Conservation (phyloP, 2,329 filamentous ascomycete genomes). For the Sphaerostilbella broomeana region DNA sequence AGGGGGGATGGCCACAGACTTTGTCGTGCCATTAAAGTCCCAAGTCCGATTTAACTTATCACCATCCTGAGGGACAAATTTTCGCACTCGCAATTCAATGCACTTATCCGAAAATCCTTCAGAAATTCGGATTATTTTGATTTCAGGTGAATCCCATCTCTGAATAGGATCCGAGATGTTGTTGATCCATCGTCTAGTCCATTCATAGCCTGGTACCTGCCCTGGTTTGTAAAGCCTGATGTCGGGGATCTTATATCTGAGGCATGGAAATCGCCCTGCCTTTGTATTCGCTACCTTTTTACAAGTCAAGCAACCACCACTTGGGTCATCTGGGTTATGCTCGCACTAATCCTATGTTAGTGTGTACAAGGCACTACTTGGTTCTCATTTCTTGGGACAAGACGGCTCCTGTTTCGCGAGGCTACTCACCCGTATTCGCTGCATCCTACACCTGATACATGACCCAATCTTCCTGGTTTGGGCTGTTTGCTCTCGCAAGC, state of each 20-base stretch:
- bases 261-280: slow-evolving; percentile 48
- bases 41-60: slow-evolving; percentile 51
- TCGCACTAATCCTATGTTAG: slow-evolving; percentile 40
- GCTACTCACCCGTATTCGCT: slow-evolving; percentile 51
- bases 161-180: slow-evolving; percentile 49
- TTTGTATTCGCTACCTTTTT: slow-evolving; percentile 44
- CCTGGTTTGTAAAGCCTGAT: slow-evolving; percentile 52
- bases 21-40: slow-evolving; percentile 40
- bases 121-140: slow-evolving; percentile 43
- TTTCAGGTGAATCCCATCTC: slow-evolving; percentile 48
- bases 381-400: background rate
- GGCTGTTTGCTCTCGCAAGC: slow-evolving; percentile 47
- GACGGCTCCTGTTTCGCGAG: background rate
- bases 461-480: slow-evolving; percentile 51
- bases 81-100: slow-evolving; percentile 45
- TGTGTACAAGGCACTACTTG: background rate
- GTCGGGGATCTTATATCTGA: slow-evolving; percentile 56
- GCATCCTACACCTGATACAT: slow-evolving; percentile 56
- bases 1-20: slow-evolving; percentile 45
- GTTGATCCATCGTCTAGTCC: slow-evolving; percentile 53
- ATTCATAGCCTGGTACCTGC: slow-evolving; percentile 51
- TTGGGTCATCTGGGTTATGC: slow-evolving; percentile 40
- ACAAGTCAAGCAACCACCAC: slow-evolving; percentile 47
- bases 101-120: slow-evolving; percentile 46
- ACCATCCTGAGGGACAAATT: slow-evolving; percentile 48